A percentile compares a stretch with the other conserved stretches of the same genome.
phyloP scores from a whole-genome alignment of 1,284 basidiomycete genomes.

The Cryptococcus wingfieldii region DNA sequence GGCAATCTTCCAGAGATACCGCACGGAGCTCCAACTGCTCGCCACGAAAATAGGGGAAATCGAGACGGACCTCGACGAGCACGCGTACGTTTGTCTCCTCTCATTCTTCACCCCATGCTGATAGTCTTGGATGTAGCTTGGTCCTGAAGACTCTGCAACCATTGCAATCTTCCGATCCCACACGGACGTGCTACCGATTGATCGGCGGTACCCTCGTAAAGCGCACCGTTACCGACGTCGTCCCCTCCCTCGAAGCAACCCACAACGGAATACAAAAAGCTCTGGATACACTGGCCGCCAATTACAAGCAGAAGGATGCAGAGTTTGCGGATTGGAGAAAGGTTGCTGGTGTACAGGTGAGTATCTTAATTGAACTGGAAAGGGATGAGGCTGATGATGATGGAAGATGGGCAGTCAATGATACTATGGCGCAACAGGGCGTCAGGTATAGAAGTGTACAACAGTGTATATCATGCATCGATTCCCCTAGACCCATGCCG shows the following conservation, averaged over 20 bases:
- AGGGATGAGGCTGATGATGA: not conserved
- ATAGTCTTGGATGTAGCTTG: slow-evolving; percentile 55
- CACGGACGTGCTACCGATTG: slow-evolving; percentile 91
- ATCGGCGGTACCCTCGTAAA: slow-evolving; percentile 96
- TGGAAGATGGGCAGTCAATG: not conserved
- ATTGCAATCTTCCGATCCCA: slow-evolving; percentile 69
- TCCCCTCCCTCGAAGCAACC: slow-evolving; percentile 82
- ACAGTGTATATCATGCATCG: slow-evolving; percentile 13
- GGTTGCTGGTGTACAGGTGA: slow-evolving; percentile 69
- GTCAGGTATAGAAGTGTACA: slow-evolving; percentile 2
- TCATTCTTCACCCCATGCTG: not conserved
- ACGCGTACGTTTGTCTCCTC: slow-evolving; percentile 51
- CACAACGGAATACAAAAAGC: slow-evolving; percentile 80
- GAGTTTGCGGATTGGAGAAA: slow-evolving; percentile 77
- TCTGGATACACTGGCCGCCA: slow-evolving; percentile 67
- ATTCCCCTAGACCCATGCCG: slow-evolving; percentile 1
- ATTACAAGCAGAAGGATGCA: slow-evolving; percentile 81
- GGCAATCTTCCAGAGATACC: slow-evolving; percentile 54
- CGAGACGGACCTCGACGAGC: slow-evolving; percentile 88
- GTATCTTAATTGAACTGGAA: slow-evolving; percentile 3
- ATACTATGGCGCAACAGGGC: not conserved
- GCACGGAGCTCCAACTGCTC: slow-evolving; percentile 76
- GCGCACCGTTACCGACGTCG: slow-evolving; percentile 90
- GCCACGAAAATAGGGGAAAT: slow-evolving; percentile 90
- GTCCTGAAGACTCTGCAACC: slow-evolving; percentile 78